phyloP scores from a whole-genome alignment of 768 basidiomycete genomes.

The Lyophyllum shimeji region DNA sequence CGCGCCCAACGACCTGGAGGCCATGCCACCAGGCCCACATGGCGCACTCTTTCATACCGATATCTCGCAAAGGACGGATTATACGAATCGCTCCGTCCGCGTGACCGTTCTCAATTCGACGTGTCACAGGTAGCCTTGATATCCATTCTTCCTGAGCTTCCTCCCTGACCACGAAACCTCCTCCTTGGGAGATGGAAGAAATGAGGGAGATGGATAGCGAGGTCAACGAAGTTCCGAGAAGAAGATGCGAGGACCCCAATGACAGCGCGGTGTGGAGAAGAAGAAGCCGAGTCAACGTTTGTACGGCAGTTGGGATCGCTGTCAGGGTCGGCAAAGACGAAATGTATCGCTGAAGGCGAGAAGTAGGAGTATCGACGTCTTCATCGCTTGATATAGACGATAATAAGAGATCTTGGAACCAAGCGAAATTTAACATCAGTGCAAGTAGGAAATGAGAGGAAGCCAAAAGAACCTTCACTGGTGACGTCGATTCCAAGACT shows the following conservation, averaged over 20 bases:
- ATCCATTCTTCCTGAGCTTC: slow-evolving; percentile 75
- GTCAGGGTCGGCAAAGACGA: slow-evolving; percentile 73
- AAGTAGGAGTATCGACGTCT: slow-evolving; percentile 15
- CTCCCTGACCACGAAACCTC: slow-evolving; percentile 68
- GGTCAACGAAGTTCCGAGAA: slow-evolving; percentile 80
- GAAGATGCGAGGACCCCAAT: slow-evolving; percentile 66
- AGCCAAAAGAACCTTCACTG: slow-evolving; percentile 45
- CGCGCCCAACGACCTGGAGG: slow-evolving; percentile 51
- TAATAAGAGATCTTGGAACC: slow-evolving; percentile 34
- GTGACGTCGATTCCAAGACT: slow-evolving; percentile 46
- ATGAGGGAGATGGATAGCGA: slow-evolving; percentile 74
- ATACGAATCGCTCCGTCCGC: slow-evolving; percentile 41
- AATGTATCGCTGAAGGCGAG: slow-evolving; percentile 51
- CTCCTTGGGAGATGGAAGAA: slow-evolving; percentile 73
- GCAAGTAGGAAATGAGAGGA: not conserved
- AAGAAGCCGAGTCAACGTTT: slow-evolving; percentile 63
- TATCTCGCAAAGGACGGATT: slow-evolving; percentile 67
- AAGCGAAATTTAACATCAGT: not conserved
- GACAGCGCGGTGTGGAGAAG: slow-evolving; percentile 64
- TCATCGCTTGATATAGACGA: slow-evolving; percentile 20
- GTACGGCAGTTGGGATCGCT: slow-evolving; percentile 58
- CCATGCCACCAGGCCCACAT: slow-evolving; percentile 76
- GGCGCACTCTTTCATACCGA: slow-evolving; percentile 78
- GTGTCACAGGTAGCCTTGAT: slow-evolving; percentile 19
- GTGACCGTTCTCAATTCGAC: slow-evolving; percentile 10